phyloP scores from a whole-genome alignment of 257 asterid genomes.

The Solanum chiquidenum region DNA sequence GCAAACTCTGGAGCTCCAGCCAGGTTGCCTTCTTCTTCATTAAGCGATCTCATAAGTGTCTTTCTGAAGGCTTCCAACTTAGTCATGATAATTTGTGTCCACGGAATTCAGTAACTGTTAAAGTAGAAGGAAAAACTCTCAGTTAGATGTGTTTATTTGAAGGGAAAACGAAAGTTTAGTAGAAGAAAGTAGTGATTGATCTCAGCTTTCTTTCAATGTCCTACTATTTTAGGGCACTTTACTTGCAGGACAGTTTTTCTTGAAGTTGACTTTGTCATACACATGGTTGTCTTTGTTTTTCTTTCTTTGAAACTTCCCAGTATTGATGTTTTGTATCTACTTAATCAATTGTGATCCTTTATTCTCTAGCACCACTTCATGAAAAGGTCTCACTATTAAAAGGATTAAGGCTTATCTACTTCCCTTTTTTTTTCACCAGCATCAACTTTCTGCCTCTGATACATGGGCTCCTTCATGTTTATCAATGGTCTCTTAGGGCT shows the following conservation, averaged over 20 bases:
- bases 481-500: background rate
- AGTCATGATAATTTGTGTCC: background rate
- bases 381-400: background rate
- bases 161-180: background rate
- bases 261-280: background rate
- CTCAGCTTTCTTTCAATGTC: background rate
- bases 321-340: background rate
- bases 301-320: background rate
- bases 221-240: background rate
- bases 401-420: background rate
- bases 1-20: constrained; percentile 27
- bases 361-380: background rate
- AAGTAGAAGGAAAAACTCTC: background rate
- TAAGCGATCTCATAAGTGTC: constrained; percentile 75
- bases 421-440: background rate
- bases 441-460: background rate
- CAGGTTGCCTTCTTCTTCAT: constrained; percentile 62
- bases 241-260: background rate
- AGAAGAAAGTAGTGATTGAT: background rate
- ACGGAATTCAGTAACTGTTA: background rate
- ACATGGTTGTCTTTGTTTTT: background rate
- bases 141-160: background rate
- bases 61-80: constrained; percentile 80
- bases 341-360: background rate
- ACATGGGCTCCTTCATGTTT: background rate